Evolutionary conservation across 78 protist species (phyloP), one percentile per base, ranked within the genome.

Genomic region (Bodo saltans): DNA sequence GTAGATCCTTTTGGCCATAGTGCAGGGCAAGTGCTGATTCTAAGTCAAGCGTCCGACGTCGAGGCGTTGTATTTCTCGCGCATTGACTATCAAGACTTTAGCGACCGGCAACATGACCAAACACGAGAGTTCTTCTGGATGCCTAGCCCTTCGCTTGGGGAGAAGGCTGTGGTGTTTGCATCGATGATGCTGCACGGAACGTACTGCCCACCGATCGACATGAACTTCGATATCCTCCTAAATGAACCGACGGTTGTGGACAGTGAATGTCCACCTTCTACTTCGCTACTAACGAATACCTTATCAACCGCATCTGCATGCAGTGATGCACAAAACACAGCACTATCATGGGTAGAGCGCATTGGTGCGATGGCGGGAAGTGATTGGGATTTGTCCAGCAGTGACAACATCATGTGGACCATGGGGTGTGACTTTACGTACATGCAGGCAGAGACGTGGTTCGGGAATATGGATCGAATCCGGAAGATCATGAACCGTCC

Each of bases 1-100:
- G 92, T 94, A 25, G 97, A 94, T n/a, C 96, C 96, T 21, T 94
- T 94, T 70, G 97, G 97, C 32, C 87, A 83, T 47, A 2, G 53
- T 27, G 4, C 68, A 3, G 42, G 60, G 33, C 74, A 30, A 41
- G 72, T 88, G 40, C 88, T 90, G 70, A 41, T 84, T 11, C 30
- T 92, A 0, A 42, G 60, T 27, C 30, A 83, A 21, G 28, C 21
- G 40, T 60, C 79, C 70, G 92, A 90, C n/a, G 80, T 86, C 60
- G 81, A 88, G 23, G 87, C 74, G 40, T 8, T 88, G 78, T 86
- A 90, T 75, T 82, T 88, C 34, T 88, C 89, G 70, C 72, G 97
- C 47, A 87, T 90, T 28, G 70, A 70, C 78, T 71, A 68, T 34
- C 4, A 25, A 2, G 33, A 40, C 25, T 83, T 78, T 73, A 34